A percentile compares a stretch with the other conserved stretches of the same genome.
Evolutionary conservation across 164 flowering plant species (phyloP).

Genomic region (Akebia trifoliata): DNA sequence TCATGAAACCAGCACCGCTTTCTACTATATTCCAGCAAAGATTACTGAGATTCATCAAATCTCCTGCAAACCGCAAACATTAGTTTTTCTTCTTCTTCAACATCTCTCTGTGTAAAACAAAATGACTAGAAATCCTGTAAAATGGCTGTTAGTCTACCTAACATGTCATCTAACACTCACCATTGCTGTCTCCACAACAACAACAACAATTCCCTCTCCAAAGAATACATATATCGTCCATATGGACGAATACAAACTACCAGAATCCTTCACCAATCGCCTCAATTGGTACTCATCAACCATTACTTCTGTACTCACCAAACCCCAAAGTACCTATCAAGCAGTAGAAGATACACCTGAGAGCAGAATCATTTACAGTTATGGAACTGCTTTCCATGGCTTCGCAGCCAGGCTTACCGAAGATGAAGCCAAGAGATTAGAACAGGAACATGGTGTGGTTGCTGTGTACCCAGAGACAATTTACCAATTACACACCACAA

Average conservation of each 20-base stretch:
- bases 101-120: too few relatives aligned
- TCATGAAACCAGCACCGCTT: too few relatives aligned
- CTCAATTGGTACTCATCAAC: conserved; percentile 62
- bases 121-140: conserved; percentile 10
- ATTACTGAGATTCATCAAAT: too few relatives aligned
- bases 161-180: neutral
- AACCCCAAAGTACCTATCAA: conserved; percentile 6
- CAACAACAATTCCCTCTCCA: conserved; percentile 6
- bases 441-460: conserved; percentile 47
- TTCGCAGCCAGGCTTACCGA: conserved; percentile 59
- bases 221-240: conserved; percentile 66
- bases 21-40: too few relatives aligned
- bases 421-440: conserved; percentile 50
- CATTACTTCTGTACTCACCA: conserved; percentile 31
- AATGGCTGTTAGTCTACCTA: conserved; percentile 7
- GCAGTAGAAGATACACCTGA: conserved; percentile 16
- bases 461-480: conserved; percentile 48
- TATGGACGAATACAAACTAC: conserved; percentile 58
- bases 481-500: conserved; percentile 77
- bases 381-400: conserved; percentile 72
- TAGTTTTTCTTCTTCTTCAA: conserved; percentile 12
- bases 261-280: conserved; percentile 44
- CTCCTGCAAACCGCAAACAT: too few relatives aligned
- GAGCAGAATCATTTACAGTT: conserved; percentile 66
- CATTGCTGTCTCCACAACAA: conserved; percentile 1